Base-by-base conservation (phyloP, 2,329 filamentous ascomycete species). In the Ophiobolus disseminans region DNA sequence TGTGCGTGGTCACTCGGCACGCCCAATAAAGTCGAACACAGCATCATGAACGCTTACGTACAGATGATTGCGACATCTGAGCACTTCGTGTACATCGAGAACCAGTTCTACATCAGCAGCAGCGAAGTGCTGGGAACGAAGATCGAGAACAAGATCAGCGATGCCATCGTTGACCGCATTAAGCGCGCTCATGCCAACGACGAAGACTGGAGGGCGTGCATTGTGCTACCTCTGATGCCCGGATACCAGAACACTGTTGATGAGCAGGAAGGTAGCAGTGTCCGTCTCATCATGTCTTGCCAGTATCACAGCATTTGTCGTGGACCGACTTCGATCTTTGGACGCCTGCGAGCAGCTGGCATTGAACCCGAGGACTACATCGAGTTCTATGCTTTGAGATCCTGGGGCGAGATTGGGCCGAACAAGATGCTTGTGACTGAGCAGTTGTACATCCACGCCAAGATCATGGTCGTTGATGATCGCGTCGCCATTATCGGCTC, bases 11-110 rank as follows among this genome's bases (percentile, higher is more conserved):
- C 93, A 1, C 82, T 96, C 2, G 94, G 94, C 13, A 91, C 91
- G 11, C 82, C 83, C 0, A 88, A 91, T 46, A 84, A 91, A 50
- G 89, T 88, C 0, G 94, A 99, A 71, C 87, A 92, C 73, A 97
- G 93, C 68, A 97, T 99, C 68, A 92, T 96, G 81, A 94, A 88
- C 56, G 93, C 94, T 3, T 97, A 97, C 67, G 83, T 95, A 60
- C 94, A 95, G 70, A 86, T 96, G 79, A 99, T 99, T 60, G 88
- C 94, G 58, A 88, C 93, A 57, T 97, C 91, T 1, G 91, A 99
- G 38, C 94, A 97, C 72, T 96, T 97, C 65, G 90, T 97, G 41
- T 97, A 99, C 74, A 96, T 97, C 58, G 94, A 99, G 72, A 99
- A 99, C 69, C 94, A 99, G 68, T 99, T 97, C 75, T 99, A 96